A percentile compares a stretch with the other conserved stretches of the same genome.
Evolutionary conservation across 257 asterid species (phyloP).

Genomic region (Jacaranda mimosifolia): DNA sequence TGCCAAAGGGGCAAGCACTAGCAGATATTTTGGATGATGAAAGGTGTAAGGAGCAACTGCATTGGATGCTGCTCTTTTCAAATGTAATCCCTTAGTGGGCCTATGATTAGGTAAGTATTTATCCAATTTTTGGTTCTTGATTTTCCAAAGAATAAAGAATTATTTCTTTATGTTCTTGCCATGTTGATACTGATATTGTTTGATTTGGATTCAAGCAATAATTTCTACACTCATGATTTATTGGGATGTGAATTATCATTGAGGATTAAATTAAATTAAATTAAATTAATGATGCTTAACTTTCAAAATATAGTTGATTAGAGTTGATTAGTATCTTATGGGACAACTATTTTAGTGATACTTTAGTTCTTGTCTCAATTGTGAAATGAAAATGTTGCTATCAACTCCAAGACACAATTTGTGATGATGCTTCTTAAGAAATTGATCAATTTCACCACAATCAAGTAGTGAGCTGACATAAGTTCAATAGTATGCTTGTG

Average conservation of each 20-base stretch:
- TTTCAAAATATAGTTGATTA: background rate
- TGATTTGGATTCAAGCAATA: slow-evolving; percentile 20
- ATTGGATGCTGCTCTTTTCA: slow-evolving; percentile 82
- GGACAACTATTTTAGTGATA: too few species aligned
- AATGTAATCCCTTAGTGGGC: slow-evolving; percentile 94
- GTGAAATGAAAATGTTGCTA: too few species aligned
- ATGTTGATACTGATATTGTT: background rate
- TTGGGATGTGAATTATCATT: background rate
- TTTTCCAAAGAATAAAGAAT: background rate
- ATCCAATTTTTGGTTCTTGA: slow-evolving; percentile 16
- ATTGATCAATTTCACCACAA: too few species aligned
- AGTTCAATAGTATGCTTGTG: too few species aligned
- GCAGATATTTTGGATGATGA: slow-evolving; percentile 75
- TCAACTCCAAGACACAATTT: too few species aligned
- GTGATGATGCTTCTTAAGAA: too few species aligned
- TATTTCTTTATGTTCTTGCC: background rate
- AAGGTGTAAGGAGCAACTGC: slow-evolving; percentile 58
- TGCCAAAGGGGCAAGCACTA: slow-evolving; percentile 51
- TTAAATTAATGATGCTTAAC: background rate
- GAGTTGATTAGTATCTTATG: too few species aligned
- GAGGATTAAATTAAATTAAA: too few species aligned
- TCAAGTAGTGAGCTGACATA: too few species aligned
- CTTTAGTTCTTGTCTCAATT: too few species aligned
- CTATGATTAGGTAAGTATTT: slow-evolving; percentile 85
- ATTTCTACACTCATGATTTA: background rate